phyloP scores from a whole-genome alignment of 768 basidiomycete genomes.

The Chalciporus chontae region DNA sequence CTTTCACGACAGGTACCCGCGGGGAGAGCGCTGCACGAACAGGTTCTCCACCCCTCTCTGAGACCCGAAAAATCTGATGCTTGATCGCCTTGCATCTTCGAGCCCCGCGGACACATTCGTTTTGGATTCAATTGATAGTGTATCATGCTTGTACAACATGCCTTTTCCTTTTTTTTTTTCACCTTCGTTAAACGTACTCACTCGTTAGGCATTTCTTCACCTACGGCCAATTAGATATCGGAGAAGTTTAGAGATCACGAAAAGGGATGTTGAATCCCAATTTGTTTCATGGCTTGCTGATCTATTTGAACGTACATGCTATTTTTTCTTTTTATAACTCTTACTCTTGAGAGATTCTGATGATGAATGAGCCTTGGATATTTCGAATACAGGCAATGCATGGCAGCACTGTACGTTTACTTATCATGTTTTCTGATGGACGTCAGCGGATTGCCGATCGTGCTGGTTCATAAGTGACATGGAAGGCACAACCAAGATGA shows the following conservation, averaged over 20 bases:
- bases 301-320: conserved; percentile 5
- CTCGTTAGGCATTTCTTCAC: conserved; percentile 5
- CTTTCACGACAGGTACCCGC: conserved; percentile 62
- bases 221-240: neutral
- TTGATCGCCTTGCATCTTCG: conserved; percentile 8
- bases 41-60: conserved; percentile 69
- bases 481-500: too few relatives aligned
- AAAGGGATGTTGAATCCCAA: conserved; percentile 24
- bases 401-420: neutral
- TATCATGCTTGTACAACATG: conserved; percentile 28
- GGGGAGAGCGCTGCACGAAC: conserved; percentile 92
- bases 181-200: neutral
- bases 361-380: neutral
- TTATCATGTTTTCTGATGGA: neutral
- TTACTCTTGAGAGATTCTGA: neutral
- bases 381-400: neutral
- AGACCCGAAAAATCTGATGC: conserved; percentile 27
- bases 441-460: neutral
- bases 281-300: conserved; percentile 2
- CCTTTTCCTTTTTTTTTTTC: conserved; percentile 1
- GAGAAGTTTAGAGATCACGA: conserved; percentile 8
- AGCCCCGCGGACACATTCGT: neutral
- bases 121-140: conserved; percentile 9
- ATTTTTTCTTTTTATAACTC: conserved; percentile 1
- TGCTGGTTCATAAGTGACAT: neutral